A percentile compares a stretch with the other conserved stretches of the same genome.
Conservation (phyloP, 169 alveolate species). For the Eimeria zaria region DNA sequence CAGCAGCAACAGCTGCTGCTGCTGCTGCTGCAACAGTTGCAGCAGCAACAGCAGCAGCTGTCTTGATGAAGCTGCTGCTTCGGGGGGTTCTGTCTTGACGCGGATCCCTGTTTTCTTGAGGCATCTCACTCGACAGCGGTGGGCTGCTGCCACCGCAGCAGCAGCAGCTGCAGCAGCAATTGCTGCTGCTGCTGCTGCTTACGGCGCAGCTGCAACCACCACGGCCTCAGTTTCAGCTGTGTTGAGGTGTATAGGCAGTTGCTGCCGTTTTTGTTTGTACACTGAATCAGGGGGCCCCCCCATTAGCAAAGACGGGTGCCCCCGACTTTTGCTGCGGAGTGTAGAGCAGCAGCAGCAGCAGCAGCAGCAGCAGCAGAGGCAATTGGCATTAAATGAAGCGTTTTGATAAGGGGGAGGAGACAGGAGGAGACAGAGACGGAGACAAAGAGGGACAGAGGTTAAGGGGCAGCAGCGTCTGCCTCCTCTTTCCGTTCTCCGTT, state of each 20-base stretch:
- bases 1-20: not conserved
- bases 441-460: not conserved
- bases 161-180: slow-evolving; percentile 22
- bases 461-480: not conserved
- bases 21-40: not conserved
- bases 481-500: not conserved
- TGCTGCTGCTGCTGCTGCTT: no score
- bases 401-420: not conserved
- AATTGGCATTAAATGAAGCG: not conserved
- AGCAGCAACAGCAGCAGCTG: slow-evolving; percentile 9
- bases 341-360: slow-evolving; percentile 22
- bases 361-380: slow-evolving; percentile 24
- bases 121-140: no score
- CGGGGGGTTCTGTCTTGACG: not conserved
- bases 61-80: not conserved
- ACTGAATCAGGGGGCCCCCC: not conserved
- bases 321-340: not conserved
- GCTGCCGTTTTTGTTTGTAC: not conserved
- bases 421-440: not conserved
- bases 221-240: not conserved
- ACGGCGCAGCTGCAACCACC: no score
- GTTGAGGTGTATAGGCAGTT: slow-evolving; percentile 9
- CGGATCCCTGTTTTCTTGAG: not conserved
- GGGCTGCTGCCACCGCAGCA: slow-evolving; percentile 42
- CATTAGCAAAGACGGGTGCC: not conserved